A percentile compares a stretch with the other conserved stretches of the same genome.
These are phyloP conservation scores for Physaria fendleri DNA, from an alignment of 345 rosid species.

Conservation along the genomic window DNA sequence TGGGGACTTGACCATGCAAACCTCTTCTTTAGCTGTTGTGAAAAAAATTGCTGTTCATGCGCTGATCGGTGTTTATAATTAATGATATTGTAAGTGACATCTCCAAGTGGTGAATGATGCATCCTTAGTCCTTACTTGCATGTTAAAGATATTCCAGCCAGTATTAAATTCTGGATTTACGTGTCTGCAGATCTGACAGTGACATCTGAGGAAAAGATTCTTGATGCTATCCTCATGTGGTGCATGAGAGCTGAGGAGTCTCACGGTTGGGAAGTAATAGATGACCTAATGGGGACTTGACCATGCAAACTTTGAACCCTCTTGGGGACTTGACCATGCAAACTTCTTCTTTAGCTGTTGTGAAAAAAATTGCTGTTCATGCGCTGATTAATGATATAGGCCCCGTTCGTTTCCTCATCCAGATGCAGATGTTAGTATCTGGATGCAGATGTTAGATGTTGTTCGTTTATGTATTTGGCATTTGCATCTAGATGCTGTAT, in stretches of 20 bases:
- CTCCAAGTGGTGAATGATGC: background rate
- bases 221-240: constrained; percentile 90
- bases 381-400: too few relatives aligned
- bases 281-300: constrained; percentile 50
- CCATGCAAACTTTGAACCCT: too few relatives aligned
- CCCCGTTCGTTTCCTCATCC: too few relatives aligned
- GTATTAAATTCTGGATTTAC: constrained; percentile 33
- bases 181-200: constrained; percentile 91
- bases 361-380: background rate
- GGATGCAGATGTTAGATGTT: too few relatives aligned
- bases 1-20: background rate
- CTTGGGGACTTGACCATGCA: background rate
- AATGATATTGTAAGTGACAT: background rate
- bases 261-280: constrained; percentile 65
- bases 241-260: constrained; percentile 58
- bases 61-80: background rate
- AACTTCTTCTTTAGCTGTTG: background rate
- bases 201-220: constrained; percentile 87
- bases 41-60: background rate
- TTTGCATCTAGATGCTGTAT: too few relatives aligned
- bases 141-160: background rate
- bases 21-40: background rate
- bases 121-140: background rate
- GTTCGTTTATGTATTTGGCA: too few relatives aligned
- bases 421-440: too few relatives aligned